phyloP scores from a whole-genome alignment of 257 asterid genomes.

The Avicennia marina region DNA sequence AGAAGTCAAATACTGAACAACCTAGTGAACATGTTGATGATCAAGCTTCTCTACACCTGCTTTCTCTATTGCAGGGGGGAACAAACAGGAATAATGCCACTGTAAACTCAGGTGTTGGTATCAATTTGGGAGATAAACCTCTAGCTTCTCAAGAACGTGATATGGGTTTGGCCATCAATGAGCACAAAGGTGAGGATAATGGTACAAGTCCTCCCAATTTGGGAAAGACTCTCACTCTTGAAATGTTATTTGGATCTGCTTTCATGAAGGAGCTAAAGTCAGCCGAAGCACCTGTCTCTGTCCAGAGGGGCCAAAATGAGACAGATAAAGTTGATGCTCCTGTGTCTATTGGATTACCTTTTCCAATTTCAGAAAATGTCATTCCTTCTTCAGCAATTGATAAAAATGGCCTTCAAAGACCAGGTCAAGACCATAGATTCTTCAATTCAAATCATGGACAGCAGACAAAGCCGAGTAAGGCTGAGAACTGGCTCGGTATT shows the following conservation, averaged over 20 bases:
- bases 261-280: slow-evolving; percentile 71
- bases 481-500: slow-evolving; percentile 44
- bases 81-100: slow-evolving; percentile 14
- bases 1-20: slow-evolving; percentile 22
- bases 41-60: slow-evolving; percentile 60
- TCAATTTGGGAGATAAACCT: slow-evolving; percentile 20
- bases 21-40: slow-evolving; percentile 31
- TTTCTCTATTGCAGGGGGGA: slow-evolving; percentile 59
- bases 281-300: slow-evolving; percentile 67
- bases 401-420: slow-evolving; percentile 18
- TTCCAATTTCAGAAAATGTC: slow-evolving; percentile 26
- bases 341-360: slow-evolving; percentile 29
- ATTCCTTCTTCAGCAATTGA: slow-evolving; percentile 20
- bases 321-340: slow-evolving; percentile 23
- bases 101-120: slow-evolving; percentile 13
- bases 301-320: slow-evolving; percentile 42
- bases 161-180: slow-evolving; percentile 10
- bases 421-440: slow-evolving; percentile 17
- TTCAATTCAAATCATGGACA: slow-evolving; percentile 22
- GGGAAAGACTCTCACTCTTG: slow-evolving; percentile 49
- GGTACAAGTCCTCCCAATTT: slow-evolving; percentile 9
- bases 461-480: slow-evolving; percentile 25
- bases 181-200: slow-evolving; percentile 28
- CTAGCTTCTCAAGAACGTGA: slow-evolving; percentile 24
- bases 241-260: slow-evolving; percentile 68